Conservation (phyloP, 1,284 basidiomycete genomes). For the Rhodotorula sp. region DNA sequence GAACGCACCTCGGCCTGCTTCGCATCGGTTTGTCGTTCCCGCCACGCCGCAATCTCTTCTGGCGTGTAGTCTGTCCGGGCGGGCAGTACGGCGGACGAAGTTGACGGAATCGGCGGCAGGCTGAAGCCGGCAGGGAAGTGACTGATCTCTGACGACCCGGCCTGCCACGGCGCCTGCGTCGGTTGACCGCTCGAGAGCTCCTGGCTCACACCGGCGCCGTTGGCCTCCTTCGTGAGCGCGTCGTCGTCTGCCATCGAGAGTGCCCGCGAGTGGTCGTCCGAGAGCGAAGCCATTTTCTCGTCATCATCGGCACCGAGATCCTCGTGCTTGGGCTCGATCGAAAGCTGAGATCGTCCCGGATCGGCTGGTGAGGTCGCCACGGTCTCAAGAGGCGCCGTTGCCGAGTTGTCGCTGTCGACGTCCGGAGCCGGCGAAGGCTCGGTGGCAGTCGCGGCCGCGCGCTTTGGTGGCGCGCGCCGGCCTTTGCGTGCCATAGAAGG, state of each 20-base stretch:
- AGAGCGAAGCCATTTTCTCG: not conserved
- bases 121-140: not conserved
- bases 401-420: not conserved
- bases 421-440: not conserved
- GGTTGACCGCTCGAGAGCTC: not conserved
- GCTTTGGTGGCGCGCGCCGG: slow-evolving; percentile 3
- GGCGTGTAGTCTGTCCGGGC: not conserved
- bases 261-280: not conserved
- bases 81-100: not conserved
- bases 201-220: not conserved
- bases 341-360: not conserved
- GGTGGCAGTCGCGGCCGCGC: slow-evolving; percentile 1
- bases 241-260: not conserved
- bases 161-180: not conserved
- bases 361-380: slow-evolving; percentile 6
- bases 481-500: not conserved
- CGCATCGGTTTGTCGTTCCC: slow-evolving; percentile 19
- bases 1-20: slow-evolving; percentile 34
- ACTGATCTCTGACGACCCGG: not conserved
- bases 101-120: slow-evolving; percentile 13
- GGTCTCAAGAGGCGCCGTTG: slow-evolving; percentile 3
- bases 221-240: not conserved
- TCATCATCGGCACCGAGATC: not conserved
- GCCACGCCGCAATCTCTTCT: slow-evolving; percentile 24
- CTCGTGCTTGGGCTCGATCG: not conserved